These are phyloP conservation scores for Lentinula detonsa DNA, from an alignment of 768 basidiomycete species.

Conservation along the genomic window DNA sequence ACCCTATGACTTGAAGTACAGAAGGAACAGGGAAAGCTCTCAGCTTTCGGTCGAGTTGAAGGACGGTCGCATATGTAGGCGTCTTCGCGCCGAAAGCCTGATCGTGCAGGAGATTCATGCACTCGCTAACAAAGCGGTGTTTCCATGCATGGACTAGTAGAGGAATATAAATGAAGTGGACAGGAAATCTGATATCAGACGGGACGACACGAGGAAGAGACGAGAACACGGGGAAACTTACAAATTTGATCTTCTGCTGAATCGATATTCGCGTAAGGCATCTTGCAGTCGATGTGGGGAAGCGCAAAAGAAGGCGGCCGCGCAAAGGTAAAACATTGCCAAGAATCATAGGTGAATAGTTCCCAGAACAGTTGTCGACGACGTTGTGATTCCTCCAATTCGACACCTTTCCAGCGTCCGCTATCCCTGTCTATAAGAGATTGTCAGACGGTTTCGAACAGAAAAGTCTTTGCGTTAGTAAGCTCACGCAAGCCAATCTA, in stretches of 20 bases:
- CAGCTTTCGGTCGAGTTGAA: slow-evolving; percentile 63
- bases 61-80: slow-evolving; percentile 59
- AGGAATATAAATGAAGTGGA: neutral
- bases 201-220: neutral
- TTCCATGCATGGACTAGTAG: slow-evolving; percentile 61
- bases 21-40: slow-evolving; percentile 64
- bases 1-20: slow-evolving; percentile 61
- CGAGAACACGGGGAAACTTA: slow-evolving; percentile 24
- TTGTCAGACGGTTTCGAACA: neutral
- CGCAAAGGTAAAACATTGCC: slow-evolving; percentile 64
- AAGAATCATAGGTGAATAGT: slow-evolving; percentile 45
- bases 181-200: neutral
- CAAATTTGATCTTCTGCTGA: slow-evolving; percentile 51
- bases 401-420: slow-evolving; percentile 57
- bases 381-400: slow-evolving; percentile 49
- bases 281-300: slow-evolving; percentile 61
- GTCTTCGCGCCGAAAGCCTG: slow-evolving; percentile 68
- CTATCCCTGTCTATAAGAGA: slow-evolving; percentile 54
- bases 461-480: neutral
- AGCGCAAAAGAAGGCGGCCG: slow-evolving; percentile 65
- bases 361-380: slow-evolving; percentile 72
- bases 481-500: slow-evolving; percentile 68
- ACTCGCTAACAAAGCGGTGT: slow-evolving; percentile 61
- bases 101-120: slow-evolving; percentile 64
- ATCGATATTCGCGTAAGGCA: slow-evolving; percentile 43